Evolutionary conservation across 768 basidiomycete species (phyloP).

Genomic region (Kondoa malvinella): DNA sequence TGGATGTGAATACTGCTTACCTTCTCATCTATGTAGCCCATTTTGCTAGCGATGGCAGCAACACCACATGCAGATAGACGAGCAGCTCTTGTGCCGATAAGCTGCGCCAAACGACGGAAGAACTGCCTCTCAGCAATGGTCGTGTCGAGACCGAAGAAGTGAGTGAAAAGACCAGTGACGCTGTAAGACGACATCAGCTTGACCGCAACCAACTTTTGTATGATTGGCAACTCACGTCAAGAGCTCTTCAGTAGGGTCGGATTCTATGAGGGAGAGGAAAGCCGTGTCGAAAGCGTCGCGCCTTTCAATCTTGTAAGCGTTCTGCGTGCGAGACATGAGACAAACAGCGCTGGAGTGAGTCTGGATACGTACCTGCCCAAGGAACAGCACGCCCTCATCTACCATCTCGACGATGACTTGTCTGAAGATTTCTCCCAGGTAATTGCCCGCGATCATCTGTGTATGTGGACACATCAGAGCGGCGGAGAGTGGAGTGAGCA

Average conservation of each 20-base stretch:
- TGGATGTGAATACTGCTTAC: not conserved
- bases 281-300: slow-evolving; percentile 83
- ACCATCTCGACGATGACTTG: slow-evolving; percentile 74
- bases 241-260: slow-evolving; percentile 87
- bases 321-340: slow-evolving; percentile 38
- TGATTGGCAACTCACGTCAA: slow-evolving; percentile 39
- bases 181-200: not conserved
- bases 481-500: not conserved
- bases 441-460: slow-evolving; percentile 26
- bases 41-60: slow-evolving; percentile 87
- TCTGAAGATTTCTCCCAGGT: slow-evolving; percentile 81
- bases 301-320: slow-evolving; percentile 93
- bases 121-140: slow-evolving; percentile 92
- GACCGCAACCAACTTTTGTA: not conserved
- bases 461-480: not conserved
- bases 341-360: not conserved
- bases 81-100: slow-evolving; percentile 56
- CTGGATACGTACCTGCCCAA: slow-evolving; percentile 38
- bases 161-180: slow-evolving; percentile 89
- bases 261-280: slow-evolving; percentile 92
- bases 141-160: slow-evolving; percentile 93
- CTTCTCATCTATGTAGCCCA: slow-evolving; percentile 73
- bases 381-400: slow-evolving; percentile 76
- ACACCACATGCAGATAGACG: slow-evolving; percentile 87
- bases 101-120: slow-evolving; percentile 79